A percentile compares a stretch with the other conserved stretches of the same genome.
Evolutionary conservation across 1,284 basidiomycete genomes (phyloP).

Genomic region (Erythrobasidium hasegawianum): DNA sequence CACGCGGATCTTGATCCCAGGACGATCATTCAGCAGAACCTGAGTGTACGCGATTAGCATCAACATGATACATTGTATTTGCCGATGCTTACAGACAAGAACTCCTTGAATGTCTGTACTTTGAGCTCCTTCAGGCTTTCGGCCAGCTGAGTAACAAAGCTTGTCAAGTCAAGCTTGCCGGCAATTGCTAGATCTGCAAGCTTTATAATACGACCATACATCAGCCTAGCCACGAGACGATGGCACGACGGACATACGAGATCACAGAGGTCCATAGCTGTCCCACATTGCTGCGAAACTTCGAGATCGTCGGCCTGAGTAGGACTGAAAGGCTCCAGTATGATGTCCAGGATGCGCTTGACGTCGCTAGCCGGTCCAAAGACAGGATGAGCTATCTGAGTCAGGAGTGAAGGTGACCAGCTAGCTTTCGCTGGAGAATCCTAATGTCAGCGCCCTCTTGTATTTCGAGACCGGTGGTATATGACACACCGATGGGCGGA

Average conservation of each 20-base stretch:
- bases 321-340: slow-evolving; percentile 17
- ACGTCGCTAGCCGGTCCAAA: slow-evolving; percentile 5
- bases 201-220: background rate
- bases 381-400: slow-evolving; percentile 17
- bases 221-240: background rate
- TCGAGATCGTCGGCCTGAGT: background rate
- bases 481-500: background rate
- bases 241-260: background rate
- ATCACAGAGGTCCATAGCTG: background rate
- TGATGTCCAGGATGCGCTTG: slow-evolving; percentile 2
- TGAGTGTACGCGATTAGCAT: no score
- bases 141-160: background rate
- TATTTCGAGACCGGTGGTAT: no score
- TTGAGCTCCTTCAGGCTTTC: background rate
- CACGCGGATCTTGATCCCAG: background rate
- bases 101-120: background rate
- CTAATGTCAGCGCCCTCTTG: no score
- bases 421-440: background rate
- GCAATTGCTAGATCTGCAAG: slow-evolving; percentile 8
- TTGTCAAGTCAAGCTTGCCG: background rate
- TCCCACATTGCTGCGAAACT: slow-evolving; percentile 1
- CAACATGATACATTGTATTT: no score
- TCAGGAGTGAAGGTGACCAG: slow-evolving; percentile 11
- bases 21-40: background rate
- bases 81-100: background rate